These are phyloP conservation scores for Yarrowia deformans DNA, from an alignment of 805 yeast species.

Conservation along the genomic window DNA sequence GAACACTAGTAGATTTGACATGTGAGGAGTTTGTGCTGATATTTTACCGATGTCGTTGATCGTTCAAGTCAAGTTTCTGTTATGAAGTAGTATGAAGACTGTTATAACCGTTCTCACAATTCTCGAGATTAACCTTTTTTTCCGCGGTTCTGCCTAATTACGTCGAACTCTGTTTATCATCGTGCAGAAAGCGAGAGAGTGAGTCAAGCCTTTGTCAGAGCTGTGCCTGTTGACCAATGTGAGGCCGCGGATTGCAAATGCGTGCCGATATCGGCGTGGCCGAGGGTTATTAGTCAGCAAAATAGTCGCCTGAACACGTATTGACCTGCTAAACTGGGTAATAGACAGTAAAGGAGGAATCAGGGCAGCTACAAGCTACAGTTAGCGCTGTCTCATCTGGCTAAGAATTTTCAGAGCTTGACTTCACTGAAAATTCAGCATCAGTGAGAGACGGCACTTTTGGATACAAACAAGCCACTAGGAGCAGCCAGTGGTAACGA, in stretches of 20 bases:
- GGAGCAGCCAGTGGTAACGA: too few relatives aligned
- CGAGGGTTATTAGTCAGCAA: too few relatives aligned
- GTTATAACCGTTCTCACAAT: background rate
- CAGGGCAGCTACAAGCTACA: too few relatives aligned
- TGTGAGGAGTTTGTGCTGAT: background rate
- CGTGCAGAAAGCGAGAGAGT: slow-evolving; percentile 14
- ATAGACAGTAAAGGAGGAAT: too few relatives aligned
- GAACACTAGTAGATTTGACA: slow-evolving; percentile 33
- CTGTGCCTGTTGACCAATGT: background rate
- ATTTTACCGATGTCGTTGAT: background rate
- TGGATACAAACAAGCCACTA: too few relatives aligned
- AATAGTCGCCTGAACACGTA: too few relatives aligned
- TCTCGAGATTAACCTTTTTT: background rate
- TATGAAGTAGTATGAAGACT: background rate
- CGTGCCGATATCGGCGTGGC: background rate
- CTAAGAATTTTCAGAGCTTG: too few relatives aligned
- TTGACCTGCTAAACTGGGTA: too few relatives aligned
- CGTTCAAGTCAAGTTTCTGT: background rate
- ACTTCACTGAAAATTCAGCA: too few relatives aligned
- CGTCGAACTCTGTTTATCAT: slow-evolving; percentile 32
- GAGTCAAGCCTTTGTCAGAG: slow-evolving; percentile 21
- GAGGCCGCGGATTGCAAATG: background rate
- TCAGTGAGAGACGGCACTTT: too few relatives aligned
- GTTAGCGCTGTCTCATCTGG: too few relatives aligned
- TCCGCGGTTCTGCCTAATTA: background rate